Conservation (phyloP, 139 green algal genomes). For the Picochlorum sp. region DNA sequence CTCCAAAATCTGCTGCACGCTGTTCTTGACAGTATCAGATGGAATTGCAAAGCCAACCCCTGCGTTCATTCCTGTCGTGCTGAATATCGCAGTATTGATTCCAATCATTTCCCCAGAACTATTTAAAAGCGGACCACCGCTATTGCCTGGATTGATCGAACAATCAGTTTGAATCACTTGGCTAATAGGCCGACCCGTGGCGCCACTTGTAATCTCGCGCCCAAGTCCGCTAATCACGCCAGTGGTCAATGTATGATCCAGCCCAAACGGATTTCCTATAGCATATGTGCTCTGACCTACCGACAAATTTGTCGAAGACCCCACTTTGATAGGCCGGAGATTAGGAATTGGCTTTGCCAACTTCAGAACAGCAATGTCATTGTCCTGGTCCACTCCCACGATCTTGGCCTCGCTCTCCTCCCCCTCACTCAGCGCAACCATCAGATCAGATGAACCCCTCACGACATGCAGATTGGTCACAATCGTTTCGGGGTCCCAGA, state of each 20-base stretch:
- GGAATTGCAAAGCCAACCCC: constrained; percentile 81
- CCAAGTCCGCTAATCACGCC: constrained; percentile 32
- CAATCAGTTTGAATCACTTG: constrained; percentile 85
- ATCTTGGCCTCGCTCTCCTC: constrained; percentile 55
- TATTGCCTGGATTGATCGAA: constrained; percentile 35
- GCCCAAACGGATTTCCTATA: constrained; percentile 82
- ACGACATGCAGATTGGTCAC: constrained; percentile 71
- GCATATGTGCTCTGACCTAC: constrained; percentile 76
- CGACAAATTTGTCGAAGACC: constrained; percentile 35
- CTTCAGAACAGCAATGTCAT: constrained; percentile 69
- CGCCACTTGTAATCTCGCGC: constrained; percentile 40
- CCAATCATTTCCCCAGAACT: constrained; percentile 36
- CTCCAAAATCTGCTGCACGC: constrained; percentile 68
- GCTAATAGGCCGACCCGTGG: constrained; percentile 44
- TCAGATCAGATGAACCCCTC: constrained; percentile 30
- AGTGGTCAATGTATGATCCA: constrained; percentile 77
- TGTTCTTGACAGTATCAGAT: constrained; percentile 49
- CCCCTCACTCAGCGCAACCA: constrained; percentile 54
- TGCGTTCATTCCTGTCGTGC: constrained; percentile 52
- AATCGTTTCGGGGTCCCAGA: constrained; percentile 53
- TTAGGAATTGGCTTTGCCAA: constrained; percentile 7
- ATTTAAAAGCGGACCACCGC: constrained; percentile 56
- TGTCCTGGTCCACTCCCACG: constrained; percentile 62
- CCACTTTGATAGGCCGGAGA: constrained; percentile 27
- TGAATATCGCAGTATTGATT: constrained; percentile 81